Percentiles rank a stretch among this genome's conserved stretches.
phyloP scores from a whole-genome alignment of 768 basidiomycete species.

The Leccinum imitatum region DNA sequence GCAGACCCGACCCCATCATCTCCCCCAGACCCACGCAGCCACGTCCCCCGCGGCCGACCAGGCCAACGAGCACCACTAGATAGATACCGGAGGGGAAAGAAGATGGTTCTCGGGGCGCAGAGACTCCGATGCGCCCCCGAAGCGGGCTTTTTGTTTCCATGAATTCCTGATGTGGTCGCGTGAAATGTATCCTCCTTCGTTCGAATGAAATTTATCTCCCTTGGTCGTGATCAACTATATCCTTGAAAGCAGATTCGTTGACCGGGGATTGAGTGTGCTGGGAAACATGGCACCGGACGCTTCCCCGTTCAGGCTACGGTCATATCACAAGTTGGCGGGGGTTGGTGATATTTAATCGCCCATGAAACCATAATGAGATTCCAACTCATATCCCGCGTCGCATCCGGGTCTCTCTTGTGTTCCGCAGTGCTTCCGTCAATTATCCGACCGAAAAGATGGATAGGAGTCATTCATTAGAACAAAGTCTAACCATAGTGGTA shows the following conservation, averaged over 20 bases:
- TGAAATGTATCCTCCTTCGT: too few relatives aligned
- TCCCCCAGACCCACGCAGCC: background rate
- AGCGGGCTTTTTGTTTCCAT: background rate
- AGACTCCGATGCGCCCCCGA: background rate
- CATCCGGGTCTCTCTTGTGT: background rate
- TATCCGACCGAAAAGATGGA: background rate
- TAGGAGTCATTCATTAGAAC: background rate
- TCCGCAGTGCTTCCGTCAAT: background rate
- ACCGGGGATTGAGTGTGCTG: background rate
- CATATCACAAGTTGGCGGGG: background rate
- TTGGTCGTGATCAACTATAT: background rate
- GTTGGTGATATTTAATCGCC: background rate
- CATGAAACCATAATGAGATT: constrained; percentile 2
- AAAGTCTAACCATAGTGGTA: background rate
- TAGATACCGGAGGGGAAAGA: background rate
- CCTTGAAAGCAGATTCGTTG: background rate
- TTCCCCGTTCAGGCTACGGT: background rate
- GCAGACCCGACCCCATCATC: constrained; percentile 4
- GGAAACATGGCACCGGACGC: background rate
- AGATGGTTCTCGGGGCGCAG: background rate
- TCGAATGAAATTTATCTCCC: background rate
- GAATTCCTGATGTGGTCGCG: background rate
- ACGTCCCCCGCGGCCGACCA: constrained; percentile 7
- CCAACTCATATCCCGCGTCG: background rate
- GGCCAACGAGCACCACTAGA: background rate